Evolutionary conservation across 2,329 filamentous ascomycete species (phyloP).

Genomic region (Oidium heveae): DNA sequence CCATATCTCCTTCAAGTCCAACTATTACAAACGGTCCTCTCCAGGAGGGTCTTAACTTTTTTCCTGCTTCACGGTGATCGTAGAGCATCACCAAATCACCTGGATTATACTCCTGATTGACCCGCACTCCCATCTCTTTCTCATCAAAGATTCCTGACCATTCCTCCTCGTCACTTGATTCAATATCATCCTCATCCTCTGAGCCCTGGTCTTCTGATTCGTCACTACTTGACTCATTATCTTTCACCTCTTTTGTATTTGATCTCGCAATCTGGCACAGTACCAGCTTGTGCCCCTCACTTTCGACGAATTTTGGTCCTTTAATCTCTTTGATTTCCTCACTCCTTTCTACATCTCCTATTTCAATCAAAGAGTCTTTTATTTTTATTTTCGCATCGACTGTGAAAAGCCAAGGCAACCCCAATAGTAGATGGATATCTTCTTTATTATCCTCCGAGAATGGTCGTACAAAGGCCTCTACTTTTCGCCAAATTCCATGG

Average conservation of each 20-base stretch:
- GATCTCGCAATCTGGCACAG: neutral
- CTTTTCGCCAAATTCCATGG: neutral
- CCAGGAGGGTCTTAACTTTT: neutral
- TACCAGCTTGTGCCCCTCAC: neutral
- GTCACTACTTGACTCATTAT: neutral
- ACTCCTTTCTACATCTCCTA: neutral
- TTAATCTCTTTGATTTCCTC: neutral
- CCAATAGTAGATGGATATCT: neutral
- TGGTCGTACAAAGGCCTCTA: neutral
- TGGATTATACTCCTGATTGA: neutral
- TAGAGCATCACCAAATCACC: neutral
- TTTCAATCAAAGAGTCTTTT: neutral
- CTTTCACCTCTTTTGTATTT: neutral
- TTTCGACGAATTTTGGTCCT: neutral
- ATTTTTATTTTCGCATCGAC: neutral
- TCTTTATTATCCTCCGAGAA: neutral
- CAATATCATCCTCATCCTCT: neutral
- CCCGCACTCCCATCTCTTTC: neutral
- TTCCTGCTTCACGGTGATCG: neutral
- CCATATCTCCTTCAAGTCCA: neutral
- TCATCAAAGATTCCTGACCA: too few relatives aligned
- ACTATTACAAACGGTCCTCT: neutral
- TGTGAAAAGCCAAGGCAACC: neutral
- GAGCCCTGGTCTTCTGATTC: neutral
- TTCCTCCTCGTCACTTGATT: neutral